Evolutionary conservation across 2,329 filamentous ascomycete species (phyloP), one percentile per base, ranked within the genome.

Genomic region (Balansia obtecta): DNA sequence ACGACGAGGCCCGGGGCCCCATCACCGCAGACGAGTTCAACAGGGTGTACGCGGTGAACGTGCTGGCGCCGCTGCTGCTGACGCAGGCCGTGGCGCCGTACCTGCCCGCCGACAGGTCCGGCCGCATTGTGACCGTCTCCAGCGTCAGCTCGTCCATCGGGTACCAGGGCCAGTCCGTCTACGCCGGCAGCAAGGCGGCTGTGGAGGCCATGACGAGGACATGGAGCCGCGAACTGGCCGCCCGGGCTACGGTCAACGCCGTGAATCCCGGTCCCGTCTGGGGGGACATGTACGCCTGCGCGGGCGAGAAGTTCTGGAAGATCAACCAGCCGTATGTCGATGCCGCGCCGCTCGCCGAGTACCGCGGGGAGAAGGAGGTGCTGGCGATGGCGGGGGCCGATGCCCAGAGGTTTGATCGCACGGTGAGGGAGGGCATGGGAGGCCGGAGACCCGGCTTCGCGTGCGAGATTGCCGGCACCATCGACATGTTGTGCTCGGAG

Each of bases 31-130:
- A 74, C 12, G 77, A 89, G 60, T 94, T 90, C 68, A 74, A 81
- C 42, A 71, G 75, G 57, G 81, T 85, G 51, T 94, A 88, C 70
- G 77, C 78, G 50, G 76, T 93, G 68, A 95, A 95, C 61, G 88
- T 94, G 20, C 77, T 88, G 10, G 88, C 86, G 0, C 88, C 88
- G 1, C 68, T 95, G 20, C 75, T 95, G 2, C 73, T 95, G 13
- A 79, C 86, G 27, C 83, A 95, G 66, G 85, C 85, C 5, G 79
- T 80, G 0, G 68, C 81, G 33, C 83, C 81, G 0, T 82, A 84
- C 66, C 75, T 95, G 4, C 71, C 88, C 79, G 1, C 68, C 65
- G 50, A 85, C 87, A 67, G 82, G 82, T 54, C 81, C 72, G 55
- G 76, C 67, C 52, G 74, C 71, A 71, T 81, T 55, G 68, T 81